Evolutionary conservation across 768 basidiomycete species (phyloP), one percentile per base, ranked within the genome.

Genomic region (Serendipita sp.): DNA sequence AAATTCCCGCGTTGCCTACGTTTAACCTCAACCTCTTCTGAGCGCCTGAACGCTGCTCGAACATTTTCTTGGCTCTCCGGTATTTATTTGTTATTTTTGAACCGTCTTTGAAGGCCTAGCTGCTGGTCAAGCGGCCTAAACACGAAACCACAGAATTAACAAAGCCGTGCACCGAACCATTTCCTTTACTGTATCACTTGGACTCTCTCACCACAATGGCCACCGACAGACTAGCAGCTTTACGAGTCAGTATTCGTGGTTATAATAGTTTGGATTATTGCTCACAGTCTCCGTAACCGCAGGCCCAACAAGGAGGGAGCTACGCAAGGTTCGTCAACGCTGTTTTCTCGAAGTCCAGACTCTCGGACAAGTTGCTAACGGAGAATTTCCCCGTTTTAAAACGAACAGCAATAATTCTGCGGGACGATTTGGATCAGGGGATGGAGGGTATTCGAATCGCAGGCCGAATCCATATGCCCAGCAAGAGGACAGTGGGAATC

Each of bases 401-500:
- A 11, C 37, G 13, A 28, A n/a, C 56, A 60, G 56, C 56, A 60
- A 60, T 18, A 60, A 32, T 34, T 38, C 56, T 35, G 56, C 56
- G 32, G 56, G 56, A 60, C 24, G 56, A 60, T 60, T 60, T 60
- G 56, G 56, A n/a, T 60, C 56, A 24, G 56, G 56, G 32, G 56
- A 60, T 30, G 56, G 56, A 38, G 56, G 56, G 37, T 60, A 60
- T 60, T 38, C 28, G 56, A 38, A 10, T 63, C 79, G 79, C 64
- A 75, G 79, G 72, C 72, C 76, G 64, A 86, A 87, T 71, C 86
- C 84, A 63, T 89, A 85, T 70, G 80, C 79, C 35, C 82, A 83
- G 68, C 85, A 86, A 71, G 86, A 85, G 67, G 81, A 81, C 70
- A 74, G 48, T 18, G 48, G 56, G 35, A 60, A 60, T 35, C 24